phyloP scores from a whole-genome alignment of 306 rosid genomes.

The Malus orientalis region DNA sequence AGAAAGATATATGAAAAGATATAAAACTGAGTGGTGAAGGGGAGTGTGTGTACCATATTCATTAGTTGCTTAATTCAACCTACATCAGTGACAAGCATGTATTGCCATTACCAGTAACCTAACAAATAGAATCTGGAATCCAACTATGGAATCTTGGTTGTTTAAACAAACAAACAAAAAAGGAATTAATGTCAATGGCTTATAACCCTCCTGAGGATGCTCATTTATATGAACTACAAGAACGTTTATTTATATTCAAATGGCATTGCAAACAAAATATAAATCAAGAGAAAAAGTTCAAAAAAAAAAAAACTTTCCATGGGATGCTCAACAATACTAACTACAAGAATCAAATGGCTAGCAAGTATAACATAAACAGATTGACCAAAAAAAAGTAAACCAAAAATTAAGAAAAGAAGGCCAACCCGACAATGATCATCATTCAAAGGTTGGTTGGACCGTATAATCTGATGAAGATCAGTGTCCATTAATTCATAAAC shows the following conservation, averaged over 20 bases:
- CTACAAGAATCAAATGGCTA: not conserved
- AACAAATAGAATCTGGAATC: not conserved
- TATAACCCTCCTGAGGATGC: not conserved
- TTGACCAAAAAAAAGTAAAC: not conserved
- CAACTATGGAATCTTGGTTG: not conserved
- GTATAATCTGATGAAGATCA: conserved; percentile 87
- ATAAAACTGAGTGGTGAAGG: not conserved
- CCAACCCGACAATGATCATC: conserved; percentile 98
- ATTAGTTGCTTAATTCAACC: conserved; percentile 4
- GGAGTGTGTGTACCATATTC: not conserved
- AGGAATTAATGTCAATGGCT: not conserved
- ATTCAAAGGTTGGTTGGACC: conserved; percentile 68
- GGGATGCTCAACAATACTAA: not conserved
- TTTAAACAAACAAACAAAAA: not conserved
- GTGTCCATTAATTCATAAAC: conserved; percentile 91
- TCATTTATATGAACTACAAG: not conserved
- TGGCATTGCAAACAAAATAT: not conserved
- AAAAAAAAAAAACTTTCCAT: not conserved
- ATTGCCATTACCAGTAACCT: not conserved
- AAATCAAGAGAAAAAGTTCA: not conserved
- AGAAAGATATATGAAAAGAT: not conserved
- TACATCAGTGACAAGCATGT: not conserved
- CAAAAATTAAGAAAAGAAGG: conserved; percentile 12
- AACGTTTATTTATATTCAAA: not conserved
- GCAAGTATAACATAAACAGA: not conserved